Evolutionary conservation across 2,329 filamentous ascomycete genomes (phyloP), one percentile per base, ranked within the genome.

Genomic region (Colletotrichum sp.): DNA sequence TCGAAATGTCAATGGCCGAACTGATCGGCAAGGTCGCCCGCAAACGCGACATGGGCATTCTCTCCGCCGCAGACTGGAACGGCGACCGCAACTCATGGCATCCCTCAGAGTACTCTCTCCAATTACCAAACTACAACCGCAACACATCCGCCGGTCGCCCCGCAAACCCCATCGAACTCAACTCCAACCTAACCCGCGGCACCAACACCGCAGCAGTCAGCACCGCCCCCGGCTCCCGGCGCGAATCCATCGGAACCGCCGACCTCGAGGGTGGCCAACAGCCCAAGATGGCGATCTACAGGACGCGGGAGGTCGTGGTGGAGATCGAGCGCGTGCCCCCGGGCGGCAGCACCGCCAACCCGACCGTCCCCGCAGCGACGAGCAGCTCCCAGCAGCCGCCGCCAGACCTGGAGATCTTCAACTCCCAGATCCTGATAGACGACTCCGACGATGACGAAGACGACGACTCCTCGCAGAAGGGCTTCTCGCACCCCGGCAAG

Each of bases 1-100:
- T 90, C 78, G 89, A 90, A 79, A 87, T 90, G 85, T 86, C 86
- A 8, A 90, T 90, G 88, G 88, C 89, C 72, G 86, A 87, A 61
- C 85, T 90, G 16, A 90, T 90, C 77, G 86, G 81, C 44, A 86
- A 85, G 73, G 82, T 87, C 25, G 82, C 82, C 2, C 77, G 69
- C 12, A 76, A 79, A 30, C 63, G 75, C 7, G 75, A 78, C 19
- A 67, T 71, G 15, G 71, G 71, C n/a, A 71, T 75, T 1, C 36
- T 72, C 8, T 75, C 77, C 16, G 71, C 72, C 8, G 65, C 30
- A 4, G 68, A 69, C 44, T 72, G 71, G 16, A 65, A 59, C 27
- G 25, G 36, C 3, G 49, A 57, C 49, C 70, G 34, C n/a, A 32
- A 61, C 64, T 76, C 74, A 3, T 76, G 61, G 19, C 74, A 73